Conservation (phyloP, 2,329 filamentous ascomycete species). For the Onygenales sp. region DNA sequence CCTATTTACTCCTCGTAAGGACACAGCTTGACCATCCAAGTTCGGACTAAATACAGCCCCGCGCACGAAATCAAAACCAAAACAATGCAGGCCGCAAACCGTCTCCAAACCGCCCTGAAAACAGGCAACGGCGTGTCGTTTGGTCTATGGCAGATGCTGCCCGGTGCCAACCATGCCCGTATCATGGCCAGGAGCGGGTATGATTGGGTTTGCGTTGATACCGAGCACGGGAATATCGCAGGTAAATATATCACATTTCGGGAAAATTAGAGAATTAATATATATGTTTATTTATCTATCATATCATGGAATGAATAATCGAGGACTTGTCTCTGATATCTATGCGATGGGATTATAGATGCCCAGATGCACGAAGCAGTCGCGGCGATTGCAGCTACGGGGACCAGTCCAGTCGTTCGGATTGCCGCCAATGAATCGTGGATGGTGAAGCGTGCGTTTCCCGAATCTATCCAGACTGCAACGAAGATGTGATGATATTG, state of each 20-base stretch:
- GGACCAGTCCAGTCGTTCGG: slow-evolving; percentile 35
- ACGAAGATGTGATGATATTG: neutral
- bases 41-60: too few relatives aligned
- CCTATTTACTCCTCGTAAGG: too few relatives aligned
- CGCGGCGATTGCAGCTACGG: slow-evolving; percentile 34
- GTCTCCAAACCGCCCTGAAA: slow-evolving; percentile 42
- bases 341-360: slow-evolving; percentile 20
- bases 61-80: too few relatives aligned
- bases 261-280: neutral
- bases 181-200: slow-evolving; percentile 44
- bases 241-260: slow-evolving; percentile 20
- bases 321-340: too few relatives aligned
- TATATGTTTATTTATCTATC: too few relatives aligned
- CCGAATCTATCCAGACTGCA: neutral
- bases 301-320: neutral
- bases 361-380: slow-evolving; percentile 48
- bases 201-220: slow-evolving; percentile 47
- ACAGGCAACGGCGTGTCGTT: slow-evolving; percentile 40
- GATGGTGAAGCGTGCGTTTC: slow-evolving; percentile 48
- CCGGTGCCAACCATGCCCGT: slow-evolving; percentile 45
- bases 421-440: slow-evolving; percentile 50
- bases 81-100: slow-evolving; percentile 45
- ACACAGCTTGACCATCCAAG: too few relatives aligned
- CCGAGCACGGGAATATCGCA: slow-evolving; percentile 48
- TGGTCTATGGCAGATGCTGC: slow-evolving; percentile 51